Evolutionary conservation across 179 eudicot genomes (phyloP), one percentile per base, ranked within the genome.

Genomic region (Carnegiea gigantea): DNA sequence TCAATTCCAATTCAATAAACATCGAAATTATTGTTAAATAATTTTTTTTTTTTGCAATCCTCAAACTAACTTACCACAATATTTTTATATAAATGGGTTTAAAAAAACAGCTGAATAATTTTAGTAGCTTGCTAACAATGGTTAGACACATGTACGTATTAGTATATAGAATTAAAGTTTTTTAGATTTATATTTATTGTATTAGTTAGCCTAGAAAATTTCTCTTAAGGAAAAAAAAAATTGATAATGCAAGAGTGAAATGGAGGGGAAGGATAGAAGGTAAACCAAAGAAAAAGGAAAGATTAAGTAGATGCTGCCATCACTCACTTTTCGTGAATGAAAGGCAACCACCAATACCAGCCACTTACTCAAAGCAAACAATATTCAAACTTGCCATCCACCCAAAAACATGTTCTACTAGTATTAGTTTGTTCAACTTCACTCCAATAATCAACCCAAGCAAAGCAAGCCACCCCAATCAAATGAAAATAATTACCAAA

Each of bases 301-400:
- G 30, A 68, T 68, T 70, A 82, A 79, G 81, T 82, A 82, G 81
- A 82, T 82, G 73, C 83, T 75, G 65, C 73, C 70, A 60, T 82
- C 84, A 82, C 76, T 77, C 76, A 79, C 87, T 85, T 85, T 85
- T 85, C 87, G 87, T 85, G 87, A 85, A 85, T 82, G 72, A 82
- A 85, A 85, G 87, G 87, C 85, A 85, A 85, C 79, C 81, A 76
- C 81, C 81, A 85, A 79, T 85, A 65, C 83, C 77, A 85, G 78
- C 83, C 87, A 85, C 87, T 85, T 85, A 85, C 87, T 85, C 87
- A 85, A 85, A 82, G 83, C 62, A 75, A 79, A 82, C 73, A 30
- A 48, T 70, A 65, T 85, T 75, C 85, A 75, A 43, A 70, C 82
- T 85, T 81, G 68, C 43, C 75, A 82, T 78, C 87, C 79, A 85